These are phyloP conservation scores for Limnanthes douglasii DNA, from an alignment of 345 rosid species.

Conservation along the genomic window DNA sequence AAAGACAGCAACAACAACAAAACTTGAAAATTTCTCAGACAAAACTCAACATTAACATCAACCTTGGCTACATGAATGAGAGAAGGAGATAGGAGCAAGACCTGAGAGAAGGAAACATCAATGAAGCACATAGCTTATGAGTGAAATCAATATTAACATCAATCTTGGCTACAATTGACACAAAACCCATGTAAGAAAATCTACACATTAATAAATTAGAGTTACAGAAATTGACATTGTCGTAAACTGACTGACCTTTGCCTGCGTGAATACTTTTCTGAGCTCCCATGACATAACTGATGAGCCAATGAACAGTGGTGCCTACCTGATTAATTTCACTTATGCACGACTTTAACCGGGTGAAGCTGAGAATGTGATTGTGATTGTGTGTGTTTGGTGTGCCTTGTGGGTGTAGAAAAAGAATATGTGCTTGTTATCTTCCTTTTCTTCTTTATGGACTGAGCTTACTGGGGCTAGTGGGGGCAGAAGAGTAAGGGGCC, in stretches of 20 bases:
- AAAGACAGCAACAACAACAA: constrained; percentile 5
- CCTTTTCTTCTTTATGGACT: no score
- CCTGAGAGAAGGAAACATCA: constrained; percentile 86
- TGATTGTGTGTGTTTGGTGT: no score
- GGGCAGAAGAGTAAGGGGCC: no score
- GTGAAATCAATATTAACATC: constrained; percentile 94
- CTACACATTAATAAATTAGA: not conserved
- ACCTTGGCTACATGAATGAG: not conserved
- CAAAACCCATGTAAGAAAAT: not conserved
- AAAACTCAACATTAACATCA: not conserved
- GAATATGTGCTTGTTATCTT: no score
- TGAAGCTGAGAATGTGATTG: no score
- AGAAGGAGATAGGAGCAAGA: constrained; percentile 7
- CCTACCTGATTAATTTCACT: no score
- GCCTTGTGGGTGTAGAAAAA: no score
- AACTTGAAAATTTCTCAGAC: not conserved
- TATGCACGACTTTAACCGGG: no score
- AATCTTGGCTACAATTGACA: constrained; percentile 67
- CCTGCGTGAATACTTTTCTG: constrained; percentile 99
- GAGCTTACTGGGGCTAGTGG: no score
- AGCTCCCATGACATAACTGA: constrained; percentile 98
- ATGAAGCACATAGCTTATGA: constrained; percentile 82
- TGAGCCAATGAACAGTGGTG: no score
- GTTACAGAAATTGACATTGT: no score
- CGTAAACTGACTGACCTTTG: constrained; percentile 66